These are phyloP conservation scores for Pulveroboletus sp. DNA, from an alignment of 768 basidiomycete genomes.

Conservation along the genomic window DNA sequence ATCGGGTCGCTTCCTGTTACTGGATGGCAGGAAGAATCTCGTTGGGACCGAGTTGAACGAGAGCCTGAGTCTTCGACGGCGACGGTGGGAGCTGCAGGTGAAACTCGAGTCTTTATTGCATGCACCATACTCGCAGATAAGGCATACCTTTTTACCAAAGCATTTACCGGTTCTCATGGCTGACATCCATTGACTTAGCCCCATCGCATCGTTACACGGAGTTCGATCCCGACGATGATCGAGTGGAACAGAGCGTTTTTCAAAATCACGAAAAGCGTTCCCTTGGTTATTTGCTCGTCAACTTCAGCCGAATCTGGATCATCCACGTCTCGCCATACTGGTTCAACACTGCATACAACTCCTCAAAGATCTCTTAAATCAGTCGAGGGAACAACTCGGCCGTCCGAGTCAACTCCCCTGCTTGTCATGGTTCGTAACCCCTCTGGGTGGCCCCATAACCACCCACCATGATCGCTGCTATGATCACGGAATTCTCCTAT, in stretches of 20 bases:
- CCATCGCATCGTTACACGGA: conserved; percentile 94
- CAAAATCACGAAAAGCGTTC: conserved; percentile 98
- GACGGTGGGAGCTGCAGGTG: too few species aligned
- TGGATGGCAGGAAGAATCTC: too few species aligned
- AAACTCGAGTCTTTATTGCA: too few species aligned
- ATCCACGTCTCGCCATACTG: conserved; percentile 93
- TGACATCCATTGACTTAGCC: conserved; percentile 66
- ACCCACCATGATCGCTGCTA: conserved; percentile 97
- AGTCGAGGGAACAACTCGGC: conserved; percentile 31
- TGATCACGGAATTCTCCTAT: conserved; percentile 93
- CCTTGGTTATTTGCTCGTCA: conserved; percentile 94
- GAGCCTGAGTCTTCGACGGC: too few species aligned
- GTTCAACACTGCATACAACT: conserved; percentile 97
- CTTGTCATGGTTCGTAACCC: conserved; percentile 94
- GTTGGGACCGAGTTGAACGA: too few species aligned
- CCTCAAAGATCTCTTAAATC: conserved; percentile 77
- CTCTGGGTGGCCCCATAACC: conserved; percentile 94
- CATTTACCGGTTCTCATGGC: neutral
- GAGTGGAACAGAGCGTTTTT: conserved; percentile 97
- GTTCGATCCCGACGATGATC: conserved; percentile 91
- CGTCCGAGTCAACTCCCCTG: conserved; percentile 59
- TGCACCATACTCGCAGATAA: conserved; percentile 87
- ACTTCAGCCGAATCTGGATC: conserved; percentile 99
- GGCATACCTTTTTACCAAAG: conserved; percentile 39
- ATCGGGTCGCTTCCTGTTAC: too few species aligned